phyloP scores from a whole-genome alignment of 441 rosid genomes.

The Gossypium davidsonii region DNA sequence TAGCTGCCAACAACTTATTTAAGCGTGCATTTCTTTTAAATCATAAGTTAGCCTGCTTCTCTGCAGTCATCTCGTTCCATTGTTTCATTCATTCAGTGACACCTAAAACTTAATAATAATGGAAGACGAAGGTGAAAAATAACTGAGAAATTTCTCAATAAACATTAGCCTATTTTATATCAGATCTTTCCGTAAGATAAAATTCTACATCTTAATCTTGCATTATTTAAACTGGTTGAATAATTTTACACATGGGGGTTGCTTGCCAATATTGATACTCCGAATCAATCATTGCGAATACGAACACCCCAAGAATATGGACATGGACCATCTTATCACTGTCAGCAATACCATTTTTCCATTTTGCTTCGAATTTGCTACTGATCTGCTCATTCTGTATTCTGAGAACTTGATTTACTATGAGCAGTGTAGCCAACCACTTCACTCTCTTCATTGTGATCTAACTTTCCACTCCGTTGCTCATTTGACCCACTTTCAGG shows the following conservation, averaged over 20 bases:
- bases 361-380: slow-evolving; percentile 18
- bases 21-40: not conserved
- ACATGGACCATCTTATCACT: not conserved
- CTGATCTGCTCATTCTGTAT: slow-evolving; percentile 21
- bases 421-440: not conserved
- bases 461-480: slow-evolving; percentile 27
- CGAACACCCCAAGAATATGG: not conserved
- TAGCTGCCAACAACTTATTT: not conserved
- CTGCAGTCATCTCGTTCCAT: not conserved
- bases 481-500: slow-evolving; percentile 18
- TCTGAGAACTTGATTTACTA: slow-evolving; percentile 10
- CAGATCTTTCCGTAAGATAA: slow-evolving; percentile 1
- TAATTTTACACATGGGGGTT: slow-evolving; percentile 29
- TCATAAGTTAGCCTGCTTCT: not conserved
- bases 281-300: not conserved
- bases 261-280: slow-evolving; percentile 1
- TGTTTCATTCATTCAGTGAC: not conserved
- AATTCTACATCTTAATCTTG: slow-evolving; percentile 21
- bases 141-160: not conserved
- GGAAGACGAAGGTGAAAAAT: not conserved
- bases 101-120: no score
- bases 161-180: slow-evolving; percentile 6
- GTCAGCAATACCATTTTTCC: slow-evolving; percentile 3
- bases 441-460: slow-evolving; percentile 18
- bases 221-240: slow-evolving; percentile 23